Evolutionary conservation across 2,329 filamentous ascomycete species (phyloP), one percentile per base, ranked within the genome.

Genomic region (Sarocladium kiliense): DNA sequence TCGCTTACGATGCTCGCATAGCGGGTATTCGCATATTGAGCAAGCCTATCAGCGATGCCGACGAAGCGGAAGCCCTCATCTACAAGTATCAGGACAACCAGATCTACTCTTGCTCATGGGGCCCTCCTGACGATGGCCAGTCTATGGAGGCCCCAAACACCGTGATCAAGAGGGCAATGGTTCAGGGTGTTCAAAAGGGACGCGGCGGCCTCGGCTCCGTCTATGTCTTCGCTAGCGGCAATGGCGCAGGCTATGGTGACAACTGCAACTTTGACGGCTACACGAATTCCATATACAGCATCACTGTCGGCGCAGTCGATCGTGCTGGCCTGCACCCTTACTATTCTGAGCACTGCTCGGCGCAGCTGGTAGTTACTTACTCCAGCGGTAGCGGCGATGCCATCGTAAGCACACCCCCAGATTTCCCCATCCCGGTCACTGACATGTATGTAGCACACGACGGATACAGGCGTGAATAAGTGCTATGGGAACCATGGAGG

Each of bases 191-290:
- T 11, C 92, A 97, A 67, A 85, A 95, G 57, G 94, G 94, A 41
- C 88, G 94, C 53, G 79, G 76, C 51, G 90, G 91, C 2, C 84
- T 86, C 54, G 94, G 94, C 9, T 96, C 91, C 26, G 89, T 99
- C 61, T 99, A 91, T 65, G 94, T 99, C 55, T 99, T 99, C 71
- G 94, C 94, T 42, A 72, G 93, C 61, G 94, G 94, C 57, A 99
- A 99, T 66, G 94, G 94, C 56, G 95, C 93, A 10, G 77, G 79
- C 3, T 84, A 77, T 60, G 92, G 89, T 47, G 94, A 99, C 70
- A 97, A 99, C 72, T 99, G 94, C 80, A 99, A 99, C 70, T 99
- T 99, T 68, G 94, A 99, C 67, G 94, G 94, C 37, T 99, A 99
- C 73, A 99, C 94, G 57, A 99, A 99, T 76, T 97, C 92, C 68